These are phyloP conservation scores for Nakaseomyces nivariensis DNA, from an alignment of 1,139 yeast species.

Conservation along the genomic window DNA sequence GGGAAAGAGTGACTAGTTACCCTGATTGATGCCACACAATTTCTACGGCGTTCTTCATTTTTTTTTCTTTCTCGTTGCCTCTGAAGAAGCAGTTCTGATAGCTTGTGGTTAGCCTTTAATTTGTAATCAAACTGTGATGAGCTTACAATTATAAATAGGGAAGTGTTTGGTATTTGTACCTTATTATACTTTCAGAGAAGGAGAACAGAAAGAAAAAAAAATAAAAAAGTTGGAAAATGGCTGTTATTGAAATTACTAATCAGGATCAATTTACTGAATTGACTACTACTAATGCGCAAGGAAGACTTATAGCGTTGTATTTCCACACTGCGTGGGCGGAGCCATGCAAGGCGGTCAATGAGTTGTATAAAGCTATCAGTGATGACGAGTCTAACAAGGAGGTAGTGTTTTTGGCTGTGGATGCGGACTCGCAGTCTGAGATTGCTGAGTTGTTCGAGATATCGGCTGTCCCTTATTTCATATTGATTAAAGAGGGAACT, in stretches of 20 bases:
- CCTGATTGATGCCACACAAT: too few species aligned
- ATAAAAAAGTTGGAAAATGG: neutral
- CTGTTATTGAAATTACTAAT: conserved; percentile 49
- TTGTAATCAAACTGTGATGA: neutral
- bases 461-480: conserved; percentile 89
- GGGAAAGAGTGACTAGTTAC: too few species aligned
- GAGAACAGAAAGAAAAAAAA: neutral
- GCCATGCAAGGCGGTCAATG: conserved; percentile 54
- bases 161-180: too few species aligned
- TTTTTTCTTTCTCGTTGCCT: neutral
- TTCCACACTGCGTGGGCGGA: conserved; percentile 98
- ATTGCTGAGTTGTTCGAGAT: conserved; percentile 89
- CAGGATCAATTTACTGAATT: conserved; percentile 80
- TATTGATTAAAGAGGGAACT: conserved; percentile 71
- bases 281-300: conserved; percentile 56
- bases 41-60: neutral
- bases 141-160: too few species aligned
- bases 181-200: too few species aligned
- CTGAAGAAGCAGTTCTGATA: too few species aligned
- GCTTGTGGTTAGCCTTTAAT: neutral
- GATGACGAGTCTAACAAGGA: conserved; percentile 31
- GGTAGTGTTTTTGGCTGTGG: conserved; percentile 57
- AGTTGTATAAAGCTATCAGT: conserved; percentile 37
- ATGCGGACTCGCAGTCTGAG: conserved; percentile 85
- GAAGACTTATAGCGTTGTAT: conserved; percentile 66